Base-by-base conservation (phyloP, 768 basidiomycete species). In the Serendipita sp. region DNA sequence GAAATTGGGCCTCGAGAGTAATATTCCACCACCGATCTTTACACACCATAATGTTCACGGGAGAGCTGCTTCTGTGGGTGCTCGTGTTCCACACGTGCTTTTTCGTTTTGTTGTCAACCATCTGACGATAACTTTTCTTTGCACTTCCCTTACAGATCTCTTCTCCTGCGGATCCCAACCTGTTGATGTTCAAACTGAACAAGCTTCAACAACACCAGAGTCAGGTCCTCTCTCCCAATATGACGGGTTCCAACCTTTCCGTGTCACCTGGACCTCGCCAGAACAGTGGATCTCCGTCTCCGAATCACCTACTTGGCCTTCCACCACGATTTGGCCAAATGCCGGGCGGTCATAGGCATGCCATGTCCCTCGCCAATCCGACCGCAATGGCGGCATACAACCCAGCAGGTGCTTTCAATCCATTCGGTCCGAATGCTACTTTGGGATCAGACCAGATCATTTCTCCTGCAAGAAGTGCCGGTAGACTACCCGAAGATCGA, bases 141-240 rank as follows among this genome's bases (percentile, higher is more conserved):
- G 44, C 66, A 44, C 51, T 54, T 65, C 44, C 51, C 48, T 52
- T 66, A 28, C 70, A 92, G 90, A 88, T 91, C 74, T 91, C 90
- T 1, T 91, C 89, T n/a, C 89, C 90, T 34, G 89, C 89, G 3
- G 90, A 91, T 71, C 89, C 90, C 34, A 86, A 87, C 18, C 74
- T 92, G 28, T 77, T 92, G 18, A 80, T 83, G 68, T 90, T 86
- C 75, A 91, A 89, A 73, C 77, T 91, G 48, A 89, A 89, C 75
- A 89, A 89, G 74, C 77, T 92, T 8, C 89, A 89, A 67, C 85
- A 85, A 73, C 80, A 85, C 0, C 86, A 88, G 69, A 62, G 34
- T 18, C 65, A 67, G 41, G 56, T 28, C 18, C 28, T 38, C 35
- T 65, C 63, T 13, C 74, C 72, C 64, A 80, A 68, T 63, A 75